Conservation (phyloP, 495 filamentous ascomycete genomes). For the Xylaria scruposa region DNA sequence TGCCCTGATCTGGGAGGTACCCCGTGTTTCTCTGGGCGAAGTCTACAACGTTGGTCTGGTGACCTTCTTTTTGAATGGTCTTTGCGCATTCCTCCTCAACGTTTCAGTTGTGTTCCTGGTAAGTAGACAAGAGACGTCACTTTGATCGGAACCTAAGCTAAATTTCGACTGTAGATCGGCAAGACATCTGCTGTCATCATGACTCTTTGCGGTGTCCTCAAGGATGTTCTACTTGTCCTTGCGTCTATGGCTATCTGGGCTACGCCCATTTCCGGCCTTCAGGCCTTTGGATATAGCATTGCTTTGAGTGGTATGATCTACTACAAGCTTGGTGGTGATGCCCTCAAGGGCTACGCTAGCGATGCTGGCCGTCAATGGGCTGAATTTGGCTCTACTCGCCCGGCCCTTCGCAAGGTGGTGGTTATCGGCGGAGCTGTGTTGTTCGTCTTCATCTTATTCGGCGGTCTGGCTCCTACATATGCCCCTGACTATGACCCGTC, state of each 20-base stretch:
- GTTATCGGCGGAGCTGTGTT: slow-evolving; percentile 65
- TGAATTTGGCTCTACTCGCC: slow-evolving; percentile 79
- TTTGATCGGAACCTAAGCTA: slow-evolving; percentile 30
- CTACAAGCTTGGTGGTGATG: slow-evolving; percentile 94
- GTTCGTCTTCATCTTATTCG: slow-evolving; percentile 72
- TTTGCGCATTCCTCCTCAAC: slow-evolving; percentile 86
- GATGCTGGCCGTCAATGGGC: slow-evolving; percentile 79
- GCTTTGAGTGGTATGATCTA: slow-evolving; percentile 90
- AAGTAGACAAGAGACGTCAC: slow-evolving; percentile 46
- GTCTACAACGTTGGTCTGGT: slow-evolving; percentile 77
- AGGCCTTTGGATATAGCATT: slow-evolving; percentile 94
- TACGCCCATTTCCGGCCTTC: slow-evolving; percentile 78
- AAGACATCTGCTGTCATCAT: slow-evolving; percentile 96
- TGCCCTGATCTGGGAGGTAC: slow-evolving; percentile 79
- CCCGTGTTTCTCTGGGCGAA: slow-evolving; percentile 71
- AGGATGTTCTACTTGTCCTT: slow-evolving; percentile 93
- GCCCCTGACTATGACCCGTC: slow-evolving; percentile 55
- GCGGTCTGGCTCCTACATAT: slow-evolving; percentile 56
- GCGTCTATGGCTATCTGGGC: slow-evolving; percentile 91
- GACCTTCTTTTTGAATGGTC: slow-evolving; percentile 79
- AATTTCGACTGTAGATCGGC: slow-evolving; percentile 72
- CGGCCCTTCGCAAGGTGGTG: slow-evolving; percentile 76
- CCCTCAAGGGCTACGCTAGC: slow-evolving; percentile 77
- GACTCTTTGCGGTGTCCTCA: slow-evolving; percentile 96
- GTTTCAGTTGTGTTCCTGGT: slow-evolving; percentile 94